These are phyloP conservation scores for Solanum hybrid DNA, from an alignment of 305 asterid genomes.

Conservation along the genomic window DNA sequence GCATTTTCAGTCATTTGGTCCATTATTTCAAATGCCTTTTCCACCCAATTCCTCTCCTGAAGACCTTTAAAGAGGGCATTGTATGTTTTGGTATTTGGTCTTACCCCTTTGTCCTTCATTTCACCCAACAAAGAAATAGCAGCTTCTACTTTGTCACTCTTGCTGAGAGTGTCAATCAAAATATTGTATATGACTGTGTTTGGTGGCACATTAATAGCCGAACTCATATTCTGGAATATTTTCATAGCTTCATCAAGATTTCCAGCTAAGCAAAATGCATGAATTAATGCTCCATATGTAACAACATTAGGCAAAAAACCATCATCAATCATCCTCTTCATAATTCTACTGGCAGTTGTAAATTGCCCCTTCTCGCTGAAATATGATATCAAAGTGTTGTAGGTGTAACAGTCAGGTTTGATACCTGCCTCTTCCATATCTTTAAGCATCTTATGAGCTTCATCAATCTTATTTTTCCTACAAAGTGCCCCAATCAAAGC, in stretches of 20 bases:
- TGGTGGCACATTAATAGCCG: constrained; percentile 39
- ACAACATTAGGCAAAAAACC: constrained; percentile 57
- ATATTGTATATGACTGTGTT: constrained; percentile 63
- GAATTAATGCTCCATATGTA: constrained; percentile 70
- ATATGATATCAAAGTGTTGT: constrained; percentile 64
- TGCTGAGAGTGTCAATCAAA: constrained; percentile 59
- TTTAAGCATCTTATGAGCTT: constrained; percentile 46
- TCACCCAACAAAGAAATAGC: constrained; percentile 59
- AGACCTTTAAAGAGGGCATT: constrained; percentile 72
- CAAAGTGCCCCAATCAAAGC: constrained; percentile 70
- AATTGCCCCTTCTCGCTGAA: constrained; percentile 58
- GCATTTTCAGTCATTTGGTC: constrained; percentile 58
- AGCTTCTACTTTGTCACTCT: constrained; percentile 48
- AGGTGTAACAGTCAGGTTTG: constrained; percentile 65
- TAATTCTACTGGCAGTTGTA: constrained; percentile 26
- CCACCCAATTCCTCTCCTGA: constrained; percentile 42
- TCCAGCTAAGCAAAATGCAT: constrained; percentile 47
- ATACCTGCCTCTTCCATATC: constrained; percentile 48
- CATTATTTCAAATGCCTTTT: constrained; percentile 56
- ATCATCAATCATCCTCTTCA: constrained; percentile 49
- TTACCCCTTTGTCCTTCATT: constrained; percentile 56
- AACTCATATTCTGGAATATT: constrained; percentile 42
- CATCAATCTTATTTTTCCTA: constrained; percentile 47
- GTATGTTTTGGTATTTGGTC: constrained; percentile 53
- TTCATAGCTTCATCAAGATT: constrained; percentile 55